A percentile compares a stretch with the other conserved stretches of the same genome.
Evolutionary conservation across 2,329 filamentous ascomycete species (phyloP).

Genomic region (Pseudogymnoascus sp.): DNA sequence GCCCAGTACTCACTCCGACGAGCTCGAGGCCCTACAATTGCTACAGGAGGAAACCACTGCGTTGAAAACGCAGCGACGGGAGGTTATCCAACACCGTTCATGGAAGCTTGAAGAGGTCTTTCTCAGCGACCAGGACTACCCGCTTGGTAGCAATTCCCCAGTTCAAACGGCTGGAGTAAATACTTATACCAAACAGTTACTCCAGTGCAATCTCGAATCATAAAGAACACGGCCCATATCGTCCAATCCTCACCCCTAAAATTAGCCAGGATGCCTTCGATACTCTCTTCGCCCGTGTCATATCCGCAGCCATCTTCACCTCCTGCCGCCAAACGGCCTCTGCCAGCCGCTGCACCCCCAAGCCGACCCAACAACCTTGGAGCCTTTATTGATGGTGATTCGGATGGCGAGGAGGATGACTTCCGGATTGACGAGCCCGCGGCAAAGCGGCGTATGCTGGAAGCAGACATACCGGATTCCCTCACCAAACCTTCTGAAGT

Average conservation of each 20-base stretch:
- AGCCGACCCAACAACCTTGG: constrained; percentile 32
- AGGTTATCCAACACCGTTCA: constrained; percentile 43
- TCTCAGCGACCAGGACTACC: constrained; percentile 38
- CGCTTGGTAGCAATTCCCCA: constrained; percentile 19
- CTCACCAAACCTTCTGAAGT: background rate
- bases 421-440: constrained; percentile 27
- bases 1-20: constrained; percentile 34
- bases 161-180: too few relatives aligned
- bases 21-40: constrained; percentile 36
- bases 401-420: constrained; percentile 24
- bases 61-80: constrained; percentile 33
- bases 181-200: constrained; percentile 19
- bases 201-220: constrained; percentile 16
- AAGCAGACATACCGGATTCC: constrained; percentile 12
- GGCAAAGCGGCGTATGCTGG: constrained; percentile 37
- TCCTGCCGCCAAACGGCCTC: constrained; percentile 22
- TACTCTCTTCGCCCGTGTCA: constrained; percentile 47
- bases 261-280: constrained; percentile 42
- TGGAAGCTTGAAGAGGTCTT: constrained; percentile 40
- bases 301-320: constrained; percentile 25
- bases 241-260: constrained; percentile 31
- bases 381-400: constrained; percentile 33
- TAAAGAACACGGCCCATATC: constrained; percentile 10
- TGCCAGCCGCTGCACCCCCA: constrained; percentile 28
- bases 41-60: constrained; percentile 33